Conservation (phyloP, 352 stramenopile genomes). For the Labyrinthula sp. region DNA sequence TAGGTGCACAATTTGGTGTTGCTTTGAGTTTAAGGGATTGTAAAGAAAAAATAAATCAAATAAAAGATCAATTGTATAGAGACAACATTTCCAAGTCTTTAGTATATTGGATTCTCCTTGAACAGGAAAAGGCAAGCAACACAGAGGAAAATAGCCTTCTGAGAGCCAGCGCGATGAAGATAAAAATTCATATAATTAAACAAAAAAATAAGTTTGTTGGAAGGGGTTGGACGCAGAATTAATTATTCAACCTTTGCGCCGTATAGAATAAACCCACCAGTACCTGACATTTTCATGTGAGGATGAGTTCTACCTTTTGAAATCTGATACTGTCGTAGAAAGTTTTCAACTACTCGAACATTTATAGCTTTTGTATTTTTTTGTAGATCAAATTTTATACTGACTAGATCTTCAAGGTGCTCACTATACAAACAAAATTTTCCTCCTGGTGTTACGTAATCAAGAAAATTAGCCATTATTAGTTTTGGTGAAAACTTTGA, state of each 20-base stretch:
- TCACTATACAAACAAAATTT: conserved; percentile 85
- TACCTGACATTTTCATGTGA: conserved; percentile 84
- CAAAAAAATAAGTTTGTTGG: too few species aligned
- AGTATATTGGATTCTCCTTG: too few species aligned
- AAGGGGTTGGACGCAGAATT: too few species aligned
- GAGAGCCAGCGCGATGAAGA: too few species aligned
- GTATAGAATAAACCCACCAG: conserved; percentile 74
- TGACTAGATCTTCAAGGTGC: conserved; percentile 68
- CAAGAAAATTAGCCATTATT: conserved; percentile 57
- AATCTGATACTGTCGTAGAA: conserved; percentile 79
- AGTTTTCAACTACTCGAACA: conserved; percentile 75
- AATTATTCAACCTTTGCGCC: conserved; percentile 72
- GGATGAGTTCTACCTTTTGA: conserved; percentile 73
- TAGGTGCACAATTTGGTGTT: too few species aligned
- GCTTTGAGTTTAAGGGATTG: too few species aligned
- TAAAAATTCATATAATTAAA: too few species aligned
- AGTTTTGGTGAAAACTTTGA: conserved; percentile 61
- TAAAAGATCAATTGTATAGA: too few species aligned
- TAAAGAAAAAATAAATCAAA: too few species aligned
- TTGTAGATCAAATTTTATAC: conserved; percentile 60
- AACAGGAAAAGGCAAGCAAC: too few species aligned
- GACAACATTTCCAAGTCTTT: too few species aligned
- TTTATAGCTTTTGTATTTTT: conserved; percentile 70
- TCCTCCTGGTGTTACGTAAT: conserved; percentile 61
- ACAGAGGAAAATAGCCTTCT: too few species aligned